Evolutionary conservation across 371 early-diverging fungal genomes (phyloP).

Genomic region (Mortierella sp.): DNA sequence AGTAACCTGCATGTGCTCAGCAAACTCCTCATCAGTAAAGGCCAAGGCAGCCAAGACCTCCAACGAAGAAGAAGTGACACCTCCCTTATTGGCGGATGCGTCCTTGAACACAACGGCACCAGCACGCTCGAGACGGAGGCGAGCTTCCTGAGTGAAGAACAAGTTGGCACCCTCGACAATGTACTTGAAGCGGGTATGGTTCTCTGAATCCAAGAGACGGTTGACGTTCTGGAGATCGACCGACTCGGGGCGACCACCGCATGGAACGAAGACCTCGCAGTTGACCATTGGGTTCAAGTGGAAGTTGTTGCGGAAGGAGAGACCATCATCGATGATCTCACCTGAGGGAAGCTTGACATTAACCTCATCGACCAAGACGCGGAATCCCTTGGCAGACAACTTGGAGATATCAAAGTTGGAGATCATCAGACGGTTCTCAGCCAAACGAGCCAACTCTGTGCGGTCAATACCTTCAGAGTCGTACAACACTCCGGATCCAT

Average conservation of each 20-base stretch:
- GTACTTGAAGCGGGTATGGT: conserved; percentile 95
- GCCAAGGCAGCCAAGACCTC: conserved; percentile 97
- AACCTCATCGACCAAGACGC: conserved; percentile 93
- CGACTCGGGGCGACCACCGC: conserved; percentile 98
- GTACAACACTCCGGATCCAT: conserved; percentile 96
- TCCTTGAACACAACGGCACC: conserved; percentile 98
- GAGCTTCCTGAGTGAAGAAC: conserved; percentile 99
- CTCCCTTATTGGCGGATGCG: conserved; percentile 99
- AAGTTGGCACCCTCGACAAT: conserved; percentile 99
- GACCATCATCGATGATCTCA: conserved; percentile 88
- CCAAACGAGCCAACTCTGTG: conserved; percentile 86
- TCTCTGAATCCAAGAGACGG: conserved; percentile 80
- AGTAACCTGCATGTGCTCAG: conserved; percentile 91
- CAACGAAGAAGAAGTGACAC: conserved; percentile 97
- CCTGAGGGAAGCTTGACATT: conserved; percentile 92
- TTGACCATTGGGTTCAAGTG: conserved; percentile 87
- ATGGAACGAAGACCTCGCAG: conserved; percentile 96
- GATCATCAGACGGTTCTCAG: conserved; percentile 88
- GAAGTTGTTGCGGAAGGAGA: conserved; percentile 97
- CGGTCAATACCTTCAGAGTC: conserved; percentile 95
- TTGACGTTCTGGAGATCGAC: conserved; percentile 95
- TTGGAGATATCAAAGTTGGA: conserved; percentile 87
- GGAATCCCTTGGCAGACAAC: conserved; percentile 91
- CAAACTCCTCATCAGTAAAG: conserved; percentile 93
- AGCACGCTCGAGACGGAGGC: conserved; percentile 94